Conservation (phyloP, 495 filamentous ascomycete species). For the Peziza echinospora region DNA sequence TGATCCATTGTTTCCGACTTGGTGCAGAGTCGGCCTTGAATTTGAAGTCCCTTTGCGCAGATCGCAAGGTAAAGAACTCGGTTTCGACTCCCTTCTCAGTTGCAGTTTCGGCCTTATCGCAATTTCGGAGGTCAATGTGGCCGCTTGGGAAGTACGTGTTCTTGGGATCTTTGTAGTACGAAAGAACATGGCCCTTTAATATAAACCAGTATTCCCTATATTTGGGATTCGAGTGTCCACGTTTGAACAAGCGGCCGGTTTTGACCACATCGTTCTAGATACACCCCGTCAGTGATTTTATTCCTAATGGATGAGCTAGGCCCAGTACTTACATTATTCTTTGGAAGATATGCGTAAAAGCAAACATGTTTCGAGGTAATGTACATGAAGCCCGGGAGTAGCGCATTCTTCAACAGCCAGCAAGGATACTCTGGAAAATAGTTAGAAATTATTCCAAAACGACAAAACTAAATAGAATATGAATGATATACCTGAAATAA, state of each 20-base stretch:
- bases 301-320: constrained; percentile 15
- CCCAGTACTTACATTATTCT: constrained; percentile 44
- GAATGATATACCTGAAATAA: constrained; percentile 41
- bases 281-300: background rate
- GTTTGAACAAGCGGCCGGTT: constrained; percentile 75
- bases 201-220: constrained; percentile 92
- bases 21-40: constrained; percentile 75
- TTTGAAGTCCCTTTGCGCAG: constrained; percentile 60
- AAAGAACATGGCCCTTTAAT: constrained; percentile 82
- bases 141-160: constrained; percentile 83
- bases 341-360: constrained; percentile 90
- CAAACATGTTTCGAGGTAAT: constrained; percentile 84
- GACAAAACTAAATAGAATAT: background rate
- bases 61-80: constrained; percentile 56
- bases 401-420: constrained; percentile 77
- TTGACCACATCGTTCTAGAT: constrained; percentile 50
- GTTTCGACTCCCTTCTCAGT: constrained; percentile 39
- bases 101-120: constrained; percentile 55
- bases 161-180: constrained; percentile 71
- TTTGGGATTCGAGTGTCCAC: constrained; percentile 68
- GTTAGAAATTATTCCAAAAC: constrained; percentile 1
- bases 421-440: constrained; percentile 59
- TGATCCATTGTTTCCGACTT: constrained; percentile 95
- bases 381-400: constrained; percentile 92
- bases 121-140: constrained; percentile 81